Base-by-base conservation (phyloP, 164 flowering plant species). In the Kalanchoe fedtschenkoi region DNA sequence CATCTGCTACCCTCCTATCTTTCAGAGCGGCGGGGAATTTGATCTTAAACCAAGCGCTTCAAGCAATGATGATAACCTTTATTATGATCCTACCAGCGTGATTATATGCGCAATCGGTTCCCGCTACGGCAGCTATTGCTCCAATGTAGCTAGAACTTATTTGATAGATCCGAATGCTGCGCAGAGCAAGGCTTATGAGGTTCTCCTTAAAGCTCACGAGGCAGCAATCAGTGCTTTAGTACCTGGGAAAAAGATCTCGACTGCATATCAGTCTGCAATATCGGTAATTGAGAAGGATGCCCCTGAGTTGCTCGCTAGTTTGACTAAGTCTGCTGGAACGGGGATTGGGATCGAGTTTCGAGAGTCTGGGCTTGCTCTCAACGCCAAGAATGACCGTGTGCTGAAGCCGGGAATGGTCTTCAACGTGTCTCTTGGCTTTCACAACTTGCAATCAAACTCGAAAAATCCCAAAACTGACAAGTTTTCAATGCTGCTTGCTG, bases 1-100 rank as follows among this genome's bases (percentile, higher is more conserved):
- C 69, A 90, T 88, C 17, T 90, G 97, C 62, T 90, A 86, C 70
- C 95, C 92, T 56, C 97, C 97, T 0, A 90, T 88, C 2, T 83
- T 90, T 69, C 92, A 88, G 68, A 89, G 96, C 61, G 91, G 96
- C 2, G 92, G 89, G 17, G 65, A 74, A 58, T 89, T 85, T 72
- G 89, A 90, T 75, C 83, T 90, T 35, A 81, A 64, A 65, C 95
- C 92, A 0, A 88, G 83, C 74, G 92, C 95, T 30, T 68, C 86
- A 4, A 89, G 91, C 75, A 82, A 87, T 70, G 89, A 89, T 62
- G 85, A 86, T 6, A 5, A 60, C 44, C 76, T 87, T 14, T 81
- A 76, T 69, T 87, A 81, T 73, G 89, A 89, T 46, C 74, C 96
- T 6, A 69, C 86, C 1, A 84, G 93, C 61, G 87, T 84, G 33